Base-by-base conservation (phyloP, 345 rosid genomes). In the Melaleuca quinquenervia region DNA sequence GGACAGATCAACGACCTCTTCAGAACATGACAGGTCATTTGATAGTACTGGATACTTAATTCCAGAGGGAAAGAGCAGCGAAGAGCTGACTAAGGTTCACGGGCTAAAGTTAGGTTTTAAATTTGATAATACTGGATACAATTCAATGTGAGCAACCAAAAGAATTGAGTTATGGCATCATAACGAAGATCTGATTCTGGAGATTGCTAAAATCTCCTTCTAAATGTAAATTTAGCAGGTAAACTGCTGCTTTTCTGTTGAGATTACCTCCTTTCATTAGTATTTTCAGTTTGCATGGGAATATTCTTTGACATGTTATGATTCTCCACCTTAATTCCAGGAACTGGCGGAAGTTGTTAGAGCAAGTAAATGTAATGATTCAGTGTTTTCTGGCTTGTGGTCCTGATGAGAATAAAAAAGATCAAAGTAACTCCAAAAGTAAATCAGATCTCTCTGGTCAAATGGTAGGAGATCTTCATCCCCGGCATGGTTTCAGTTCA, bases 301-400 rank as follows among this genome's bases (percentile, higher is more conserved):
- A 9, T 8, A 21, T 21, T 54, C n/a, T 0, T 22, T 0, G n/a
- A 54, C 0, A 1, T 1, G 5, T 1, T 54, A 54, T 21, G 8
- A 1, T 54, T 54, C 22, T 22, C n/a, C 11, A 0, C 22, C 58
- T 54, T 1, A 54, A 54, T 54, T 54, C 12, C 2, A 3, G n/a
- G n/a, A 8, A 54, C 1, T 9, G 11, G 58, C 12, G 2, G 58
- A 54, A 54, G 58, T 54, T 54, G 0, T 54, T 54, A 0, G n/a
- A 54, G 58, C 58, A 54, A 22, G 58, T 22, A 21, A 21, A 9
- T 54, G n/a, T 1, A 9, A 54, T 21, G 58, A 26, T 24, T 56
- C 62, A 24, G 3, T 22, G 58, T 54, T 54, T 7, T 22, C 26
- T 54, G 11, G 58, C 58, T 54, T 5, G 5, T 54, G n/a, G 8